Evolutionary conservation across 768 basidiomycete species (phyloP), one percentile per base, ranked within the genome.

Genomic region (Leccinum olivaceopallidum): DNA sequence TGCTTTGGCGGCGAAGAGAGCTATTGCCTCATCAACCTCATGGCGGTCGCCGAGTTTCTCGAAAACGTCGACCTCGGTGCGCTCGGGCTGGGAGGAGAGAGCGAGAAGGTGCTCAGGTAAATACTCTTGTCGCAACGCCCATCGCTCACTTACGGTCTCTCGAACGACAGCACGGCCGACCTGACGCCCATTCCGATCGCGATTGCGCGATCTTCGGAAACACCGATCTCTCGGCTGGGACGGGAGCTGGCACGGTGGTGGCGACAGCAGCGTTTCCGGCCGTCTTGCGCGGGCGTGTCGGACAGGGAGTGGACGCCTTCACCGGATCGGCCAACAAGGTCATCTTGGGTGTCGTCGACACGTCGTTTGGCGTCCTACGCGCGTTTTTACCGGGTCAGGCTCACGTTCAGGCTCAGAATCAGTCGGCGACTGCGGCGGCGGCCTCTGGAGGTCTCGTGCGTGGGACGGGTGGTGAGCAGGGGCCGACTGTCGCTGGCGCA

Each of bases 11-110:
- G 87, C 1, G 94, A 98, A 69, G 92, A 93, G 67, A 88, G 86
- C 53, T 99, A 95, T 68, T 98, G 95, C 60, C 81, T 96, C 44
- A 90, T 98, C 72, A 98, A 97, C 74, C 79, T 97, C 42, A 86
- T 95, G 80, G 96, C 96, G 12, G 95, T 96, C 6, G 92, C 92
- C 1, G 95, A 98, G 71, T 99, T 98, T 72, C 79, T 98, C 55
- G 94, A 96, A 76, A 92, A 95, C 70, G 94, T 98, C 37, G 94
- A 98, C 76, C 79, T 97, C 58, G 88, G 83, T 8, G 83, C 81
- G 1, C 76, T 91, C 20, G 87, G 83, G 0, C 75, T 93, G 8
- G 84, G 82, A 6, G 85, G 82, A 6, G 85, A 87, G 56, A 82
- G 81, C 39, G 84, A 85, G 57, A 79, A 76, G 32, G 80, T 84